Evolutionary conservation across 2,329 filamentous ascomycete genomes (phyloP), one percentile per base, ranked within the genome.

Genomic region (Cordyceps fumosorosea): DNA sequence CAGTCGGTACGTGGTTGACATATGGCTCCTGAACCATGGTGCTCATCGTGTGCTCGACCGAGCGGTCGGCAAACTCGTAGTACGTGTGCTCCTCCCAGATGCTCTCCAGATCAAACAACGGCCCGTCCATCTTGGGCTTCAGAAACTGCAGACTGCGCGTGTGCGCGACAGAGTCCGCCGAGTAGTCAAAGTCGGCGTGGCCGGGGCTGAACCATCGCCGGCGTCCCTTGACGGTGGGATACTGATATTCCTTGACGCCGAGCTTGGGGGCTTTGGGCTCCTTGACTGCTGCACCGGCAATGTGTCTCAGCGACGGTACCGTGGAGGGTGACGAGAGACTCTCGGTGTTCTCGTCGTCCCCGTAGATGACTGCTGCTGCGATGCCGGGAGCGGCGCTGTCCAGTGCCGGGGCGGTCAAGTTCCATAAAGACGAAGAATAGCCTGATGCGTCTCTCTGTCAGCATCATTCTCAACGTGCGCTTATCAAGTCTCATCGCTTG

Each of bases 61-160:
- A 83, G 22, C 88, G 81, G 62, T 85, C 82, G 2, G 73, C 84
- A 70, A 93, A 92, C 69, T 91, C 88, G 67, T 81, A 88, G 52
- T 80, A 79, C 0, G 86, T 89, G 71, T 93, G 89, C 72, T 91
- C 88, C 8, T 91, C 88, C 89, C 89, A 93, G 56, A 92, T 86
- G 1, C 81, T 80, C 70, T 92, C 89, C 20, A 92, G 81, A 67
- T 92, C 87, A 68, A 92, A 90, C 62, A 78, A 81, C 0, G 89
- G 88, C 0, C 88, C 89, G 1, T 77, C 76, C 8, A 89, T 73
- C 14, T 82, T 74, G n/a, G 79, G 79, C 69, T 89, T 89, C 12
- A 92, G 67, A 66, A 90, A 89, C 0, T 78, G 74, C 4, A 91
- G 73, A 62, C 77, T 85, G 1, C 88, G 81, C 1, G 88, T 88